Conservation (phyloP, 768 basidiomycete genomes). For the Lactarius hengduanensis region DNA sequence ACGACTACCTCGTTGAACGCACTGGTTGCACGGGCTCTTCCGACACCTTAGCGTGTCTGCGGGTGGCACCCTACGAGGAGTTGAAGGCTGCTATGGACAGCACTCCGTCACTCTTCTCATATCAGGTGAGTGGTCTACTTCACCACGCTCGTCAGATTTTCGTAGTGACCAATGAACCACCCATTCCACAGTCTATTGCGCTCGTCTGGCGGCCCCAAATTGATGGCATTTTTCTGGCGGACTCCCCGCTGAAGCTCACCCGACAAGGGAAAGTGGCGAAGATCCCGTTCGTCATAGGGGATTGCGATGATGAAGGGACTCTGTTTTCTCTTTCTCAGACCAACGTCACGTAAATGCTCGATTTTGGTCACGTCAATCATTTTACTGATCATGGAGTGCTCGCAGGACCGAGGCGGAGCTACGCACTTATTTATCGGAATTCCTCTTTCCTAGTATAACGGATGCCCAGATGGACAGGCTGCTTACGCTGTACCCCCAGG, state of each 20-base stretch:
- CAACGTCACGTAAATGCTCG: conserved; percentile 33
- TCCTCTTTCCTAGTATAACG: conserved; percentile 10
- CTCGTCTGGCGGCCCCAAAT: conserved; percentile 41
- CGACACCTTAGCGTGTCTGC: conserved; percentile 46
- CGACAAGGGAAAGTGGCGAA: conserved; percentile 38
- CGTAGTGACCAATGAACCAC: neutral
- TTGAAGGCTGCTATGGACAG: conserved; percentile 37
- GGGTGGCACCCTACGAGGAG: conserved; percentile 35
- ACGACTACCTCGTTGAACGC: conserved; percentile 41
- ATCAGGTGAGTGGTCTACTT: conserved; percentile 30
- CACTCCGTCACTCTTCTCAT: conserved; percentile 35
- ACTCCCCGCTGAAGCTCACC: conserved; percentile 35
- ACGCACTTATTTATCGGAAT: conserved; percentile 15
- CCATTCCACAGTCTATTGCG: conserved; percentile 28
- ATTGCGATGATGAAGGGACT: conserved; percentile 34
- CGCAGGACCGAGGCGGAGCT: conserved; percentile 27
- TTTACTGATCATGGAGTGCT: neutral
- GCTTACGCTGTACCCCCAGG: conserved; percentile 20
- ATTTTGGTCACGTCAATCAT: neutral
- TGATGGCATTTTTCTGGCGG: conserved; percentile 42
- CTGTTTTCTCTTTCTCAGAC: conserved; percentile 25
- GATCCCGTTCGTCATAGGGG: conserved; percentile 33
- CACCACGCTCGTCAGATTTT: neutral
- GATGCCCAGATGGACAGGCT: conserved; percentile 21
- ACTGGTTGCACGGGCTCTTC: conserved; percentile 38